Evolutionary conservation across 352 stramenopile species (phyloP).

Genomic region (Pythium phragmitis): DNA sequence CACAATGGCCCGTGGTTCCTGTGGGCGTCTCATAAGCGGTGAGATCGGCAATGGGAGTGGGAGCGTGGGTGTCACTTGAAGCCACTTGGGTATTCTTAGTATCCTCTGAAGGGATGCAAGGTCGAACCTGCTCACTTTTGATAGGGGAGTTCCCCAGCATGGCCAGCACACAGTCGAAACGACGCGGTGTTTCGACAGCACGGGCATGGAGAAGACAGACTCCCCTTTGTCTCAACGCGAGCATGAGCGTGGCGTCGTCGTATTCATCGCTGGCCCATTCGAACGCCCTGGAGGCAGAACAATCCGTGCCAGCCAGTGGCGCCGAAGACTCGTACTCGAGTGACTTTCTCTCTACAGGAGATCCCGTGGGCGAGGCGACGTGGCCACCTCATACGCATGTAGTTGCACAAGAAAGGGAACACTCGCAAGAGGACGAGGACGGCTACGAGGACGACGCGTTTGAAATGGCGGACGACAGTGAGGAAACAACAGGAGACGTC

Average conservation of each 20-base stretch:
- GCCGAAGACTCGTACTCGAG: slow-evolving; percentile 3
- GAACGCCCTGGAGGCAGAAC: background rate
- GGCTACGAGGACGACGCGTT: slow-evolving; percentile 19
- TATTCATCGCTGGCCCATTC: background rate
- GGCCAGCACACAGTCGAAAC: background rate
- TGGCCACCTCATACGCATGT: background rate
- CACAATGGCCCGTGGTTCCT: background rate
- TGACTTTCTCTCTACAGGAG: background rate
- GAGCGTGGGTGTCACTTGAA: background rate
- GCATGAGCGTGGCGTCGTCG: slow-evolving; percentile 12
- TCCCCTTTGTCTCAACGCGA: background rate
- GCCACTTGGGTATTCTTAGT: slow-evolving; percentile 5
- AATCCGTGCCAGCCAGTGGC: background rate
- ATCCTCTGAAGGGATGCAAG: background rate
- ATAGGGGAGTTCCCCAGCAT: background rate
- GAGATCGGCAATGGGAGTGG: background rate
- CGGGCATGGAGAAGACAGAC: background rate
- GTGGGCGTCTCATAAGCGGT: background rate
- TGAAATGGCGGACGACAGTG: slow-evolving; percentile 1
- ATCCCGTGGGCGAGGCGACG: background rate
- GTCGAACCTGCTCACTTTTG: background rate
- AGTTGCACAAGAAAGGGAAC: background rate
- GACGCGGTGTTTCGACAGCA: background rate
- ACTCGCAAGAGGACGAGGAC: background rate
- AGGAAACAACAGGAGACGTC: background rate